Conservation (phyloP, 2,329 filamentous ascomycete genomes). For the Kalaharituber pfeilii region DNA sequence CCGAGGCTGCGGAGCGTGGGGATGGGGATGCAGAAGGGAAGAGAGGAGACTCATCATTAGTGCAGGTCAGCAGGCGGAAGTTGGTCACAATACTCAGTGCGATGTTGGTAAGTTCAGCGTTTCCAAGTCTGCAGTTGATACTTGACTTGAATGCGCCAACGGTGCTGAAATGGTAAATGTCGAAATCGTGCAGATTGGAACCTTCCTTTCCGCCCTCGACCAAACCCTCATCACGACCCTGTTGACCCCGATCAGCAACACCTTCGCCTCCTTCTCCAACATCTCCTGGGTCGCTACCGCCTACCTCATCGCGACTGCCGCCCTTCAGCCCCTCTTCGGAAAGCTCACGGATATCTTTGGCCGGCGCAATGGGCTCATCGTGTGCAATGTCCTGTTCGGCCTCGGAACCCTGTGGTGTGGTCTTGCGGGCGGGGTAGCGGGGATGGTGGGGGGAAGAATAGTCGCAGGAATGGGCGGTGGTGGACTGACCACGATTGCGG, state of each 20-base stretch:
- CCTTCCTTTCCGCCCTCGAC: conserved; percentile 34
- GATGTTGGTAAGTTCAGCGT: background rate
- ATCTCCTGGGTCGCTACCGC: conserved; percentile 78
- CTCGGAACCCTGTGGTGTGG: conserved; percentile 69
- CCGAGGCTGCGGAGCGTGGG: background rate
- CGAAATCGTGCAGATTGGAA: conserved; percentile 8
- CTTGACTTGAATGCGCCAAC: too few relatives aligned
- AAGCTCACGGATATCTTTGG: conserved; percentile 79
- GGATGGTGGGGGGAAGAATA: conserved; percentile 62
- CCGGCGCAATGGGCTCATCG: conserved; percentile 56
- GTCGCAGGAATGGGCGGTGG: conserved; percentile 71
- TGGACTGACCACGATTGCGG: conserved; percentile 53
- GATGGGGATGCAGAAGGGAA: background rate
- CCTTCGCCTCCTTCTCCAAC: conserved; percentile 63
- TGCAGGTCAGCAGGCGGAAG: background rate
- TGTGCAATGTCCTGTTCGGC: conserved; percentile 66
- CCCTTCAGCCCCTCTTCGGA: conserved; percentile 69
- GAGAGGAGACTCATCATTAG: background rate
- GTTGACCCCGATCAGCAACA: conserved; percentile 63
- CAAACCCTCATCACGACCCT: conserved; percentile 73
- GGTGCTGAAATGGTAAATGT: background rate
- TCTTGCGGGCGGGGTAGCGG: conserved; percentile 44
- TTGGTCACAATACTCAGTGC: background rate
- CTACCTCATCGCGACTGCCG: conserved; percentile 76
- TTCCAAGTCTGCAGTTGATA: background rate